Base-by-base conservation (phyloP, 208 protist species). In the Wallacemonas sp. region DNA sequence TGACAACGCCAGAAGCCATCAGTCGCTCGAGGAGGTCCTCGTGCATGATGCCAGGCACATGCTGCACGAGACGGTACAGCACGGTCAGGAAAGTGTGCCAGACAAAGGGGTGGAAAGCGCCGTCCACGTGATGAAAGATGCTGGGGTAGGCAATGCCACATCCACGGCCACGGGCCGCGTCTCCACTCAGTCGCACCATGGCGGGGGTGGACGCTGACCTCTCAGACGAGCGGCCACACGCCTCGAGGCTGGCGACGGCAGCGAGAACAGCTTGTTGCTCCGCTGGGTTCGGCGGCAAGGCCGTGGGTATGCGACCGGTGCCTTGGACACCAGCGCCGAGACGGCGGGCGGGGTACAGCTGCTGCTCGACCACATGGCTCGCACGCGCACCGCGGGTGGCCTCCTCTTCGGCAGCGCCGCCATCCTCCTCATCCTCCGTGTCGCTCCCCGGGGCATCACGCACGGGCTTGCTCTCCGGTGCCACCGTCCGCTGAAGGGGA, bases 41-140 rank as follows among this genome's bases (percentile, higher is more conserved):
- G 65, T 87, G 72, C 8, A 53, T 48, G 33, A 92, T 82, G 17
- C 80, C 82, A 5, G 89, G 86, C 48, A 80, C 74, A 19, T 76
- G 55, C 21, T 85, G 74, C 27, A 93, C 54, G 38, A 76, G 80
- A 46, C 67, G 63, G 59, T 87, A 92, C 17, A 90, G 63, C 19
- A 69, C 50, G 27, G 76, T 71, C 19, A 93, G 67, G 44, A 89
- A 79, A 19, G 71, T 63, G 30, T 78, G 60, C 89, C 89, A 95
- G 45, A 93, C 73, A 79, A 84, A 92, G 26, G 59, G 57, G 55
- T 95, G 83, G 33, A 92, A 87, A 1, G 82, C 71, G 27, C 89
- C 89, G 61, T 95, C 86, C 13, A 92, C 80, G 54, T 95, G 89
- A 45, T 89, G 83, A 46, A 95, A 95, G 50, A 91, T 78, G 60